Evolutionary conservation across 345 rosid genomes (phyloP).

Genomic region (Physaria fendleri): DNA sequence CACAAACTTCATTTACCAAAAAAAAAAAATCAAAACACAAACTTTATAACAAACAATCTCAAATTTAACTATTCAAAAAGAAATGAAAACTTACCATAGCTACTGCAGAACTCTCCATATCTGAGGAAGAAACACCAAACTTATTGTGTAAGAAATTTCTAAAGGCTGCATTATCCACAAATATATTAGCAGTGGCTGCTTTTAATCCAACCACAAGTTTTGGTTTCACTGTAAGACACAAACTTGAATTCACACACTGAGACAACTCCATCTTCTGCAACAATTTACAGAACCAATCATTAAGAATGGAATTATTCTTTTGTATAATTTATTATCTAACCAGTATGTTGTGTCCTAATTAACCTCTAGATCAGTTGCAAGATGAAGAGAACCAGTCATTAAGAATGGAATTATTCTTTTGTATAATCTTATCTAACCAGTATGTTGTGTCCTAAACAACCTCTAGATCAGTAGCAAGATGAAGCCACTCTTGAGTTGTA

Average conservation of each 20-base stretch:
- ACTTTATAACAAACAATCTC: no score
- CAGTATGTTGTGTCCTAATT: no score
- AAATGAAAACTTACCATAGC: no score
- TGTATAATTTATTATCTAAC: no score
- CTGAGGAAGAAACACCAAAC: slow-evolving; percentile 41
- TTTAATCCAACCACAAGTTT: slow-evolving; percentile 42
- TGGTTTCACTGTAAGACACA: slow-evolving; percentile 40
- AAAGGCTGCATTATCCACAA: slow-evolving; percentile 48
- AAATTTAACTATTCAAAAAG: no score
- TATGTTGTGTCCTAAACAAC: no score
- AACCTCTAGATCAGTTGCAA: slow-evolving; percentile 45
- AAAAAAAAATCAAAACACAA: neutral
- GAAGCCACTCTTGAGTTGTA: slow-evolving; percentile 39
- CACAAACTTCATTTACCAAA: no score
- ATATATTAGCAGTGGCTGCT: slow-evolving; percentile 41
- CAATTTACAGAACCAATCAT: neutral
- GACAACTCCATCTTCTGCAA: slow-evolving; percentile 38
- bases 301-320: no score
- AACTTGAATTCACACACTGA: slow-evolving; percentile 42
- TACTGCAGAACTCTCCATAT: slow-evolving; percentile 53
- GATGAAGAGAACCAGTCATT: no score
- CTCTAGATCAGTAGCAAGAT: slow-evolving; percentile 40
- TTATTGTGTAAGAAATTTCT: slow-evolving; percentile 32
- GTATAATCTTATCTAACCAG: no score
- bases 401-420: no score